phyloP scores from a whole-genome alignment of 169 alveolate genomes.

The Cryptosporidium baileyi region DNA sequence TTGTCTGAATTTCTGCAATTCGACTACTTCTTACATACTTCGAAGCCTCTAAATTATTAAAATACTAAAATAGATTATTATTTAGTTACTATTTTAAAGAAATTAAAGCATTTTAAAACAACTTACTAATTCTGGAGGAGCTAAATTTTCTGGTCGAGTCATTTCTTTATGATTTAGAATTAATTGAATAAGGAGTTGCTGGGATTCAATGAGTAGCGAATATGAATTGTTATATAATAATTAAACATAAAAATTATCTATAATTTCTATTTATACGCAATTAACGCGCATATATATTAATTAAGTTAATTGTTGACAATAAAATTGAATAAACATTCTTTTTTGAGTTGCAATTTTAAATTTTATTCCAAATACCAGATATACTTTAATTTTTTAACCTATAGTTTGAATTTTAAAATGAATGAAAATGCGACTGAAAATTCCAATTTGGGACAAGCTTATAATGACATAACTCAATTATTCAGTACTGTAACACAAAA shows the following conservation, averaged over 20 bases:
- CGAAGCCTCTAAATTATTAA: conserved; percentile 88
- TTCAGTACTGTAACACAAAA: conserved; percentile 40
- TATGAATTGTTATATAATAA: too few relatives aligned
- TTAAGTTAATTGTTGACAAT: too few relatives aligned
- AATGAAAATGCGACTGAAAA: neutral
- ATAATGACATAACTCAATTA: conserved; percentile 26
- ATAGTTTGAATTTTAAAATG: neutral
- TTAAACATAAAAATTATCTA: too few relatives aligned
- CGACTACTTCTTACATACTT: conserved; percentile 88
- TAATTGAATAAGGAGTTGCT: neutral
- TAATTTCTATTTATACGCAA: too few relatives aligned
- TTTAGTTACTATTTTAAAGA: neutral
- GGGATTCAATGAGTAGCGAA: too few relatives aligned
- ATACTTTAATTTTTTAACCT: neutral
- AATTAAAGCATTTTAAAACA: neutral
- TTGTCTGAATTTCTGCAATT: conserved; percentile 90
- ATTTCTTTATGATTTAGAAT: neutral
- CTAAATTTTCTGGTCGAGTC: conserved; percentile 61
- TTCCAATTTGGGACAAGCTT: conserved; percentile 56
- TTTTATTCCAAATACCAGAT: too few relatives aligned
- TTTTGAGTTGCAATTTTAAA: too few relatives aligned
- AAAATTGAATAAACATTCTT: too few relatives aligned
- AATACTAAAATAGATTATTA: conserved; percentile 75
- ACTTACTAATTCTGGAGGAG: conserved; percentile 70
- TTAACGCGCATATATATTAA: too few relatives aligned